Evolutionary conservation across 1,284 basidiomycete genomes (phyloP), one percentile per base, ranked within the genome.

Genomic region (Stereum hirsutum): DNA sequence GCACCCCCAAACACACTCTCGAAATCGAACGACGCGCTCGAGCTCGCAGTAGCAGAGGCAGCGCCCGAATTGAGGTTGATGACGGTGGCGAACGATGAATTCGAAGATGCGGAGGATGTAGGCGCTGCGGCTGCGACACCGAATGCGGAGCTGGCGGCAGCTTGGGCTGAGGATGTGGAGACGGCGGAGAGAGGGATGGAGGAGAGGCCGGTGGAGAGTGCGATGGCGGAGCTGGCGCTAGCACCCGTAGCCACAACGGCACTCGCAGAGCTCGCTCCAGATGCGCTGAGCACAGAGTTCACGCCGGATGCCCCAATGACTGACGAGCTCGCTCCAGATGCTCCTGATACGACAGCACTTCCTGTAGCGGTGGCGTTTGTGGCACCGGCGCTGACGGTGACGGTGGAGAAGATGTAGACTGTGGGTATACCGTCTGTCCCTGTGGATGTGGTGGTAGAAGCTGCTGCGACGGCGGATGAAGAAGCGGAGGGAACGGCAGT

Each of bases 331-430:
- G n/a, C n/a, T n/a, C n/a, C n/a, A n/a, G n/a, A n/a, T n/a, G n/a
- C n/a, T n/a, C n/a, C n/a, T n/a, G n/a, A n/a, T n/a, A n/a, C n/a
- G n/a, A n/a, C n/a, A n/a, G n/a, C n/a, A n/a, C n/a, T n/a, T n/a
- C n/a, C n/a, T n/a, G n/a, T n/a, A n/a, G n/a, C n/a, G n/a, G n/a
- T n/a, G n/a, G n/a, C n/a, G n/a, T n/a, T n/a, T n/a, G n/a, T n/a
- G n/a, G n/a, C n/a, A n/a, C n/a, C n/a, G n/a, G 34, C 34, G 31
- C 21, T 32, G 41, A 42, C 41, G 30, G 32, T 42, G 30, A 42
- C 32, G 30, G 41, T 33, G 20, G 28, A 15, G 14, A 41, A 12
- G 28, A 33, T n/a, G 30, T 17, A 14, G 11, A 42, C 31, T 4
- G 41, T 42, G 15, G 30, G 6, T 6, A 23, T 24, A 14, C 39